phyloP scores from a whole-genome alignment of 1,139 yeast species.

The Debaryomyces coudertii region DNA sequence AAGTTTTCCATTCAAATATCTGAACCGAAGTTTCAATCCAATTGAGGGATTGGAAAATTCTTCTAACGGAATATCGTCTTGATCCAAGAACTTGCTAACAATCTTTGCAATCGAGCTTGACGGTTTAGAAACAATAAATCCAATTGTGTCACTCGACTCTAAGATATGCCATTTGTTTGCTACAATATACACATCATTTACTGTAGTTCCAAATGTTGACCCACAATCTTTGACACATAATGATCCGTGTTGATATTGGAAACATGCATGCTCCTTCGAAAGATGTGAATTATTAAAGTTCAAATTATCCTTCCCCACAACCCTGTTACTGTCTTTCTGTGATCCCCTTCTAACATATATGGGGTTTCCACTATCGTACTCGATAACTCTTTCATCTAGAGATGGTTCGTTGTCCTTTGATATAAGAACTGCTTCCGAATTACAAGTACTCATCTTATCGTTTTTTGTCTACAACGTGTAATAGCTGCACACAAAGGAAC shows the following conservation, averaged over 20 bases:
- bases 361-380: slow-evolving; percentile 20
- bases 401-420: neutral
- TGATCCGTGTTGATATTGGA: slow-evolving; percentile 16
- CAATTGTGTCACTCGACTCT: slow-evolving; percentile 29
- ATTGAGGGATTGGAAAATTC: slow-evolving; percentile 30
- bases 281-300: slow-evolving; percentile 36
- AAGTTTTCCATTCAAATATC: slow-evolving; percentile 15
- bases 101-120: slow-evolving; percentile 25
- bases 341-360: slow-evolving; percentile 33
- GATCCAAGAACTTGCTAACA: slow-evolving; percentile 15
- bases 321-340: slow-evolving; percentile 25
- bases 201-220: slow-evolving; percentile 47
- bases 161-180: slow-evolving; percentile 25
- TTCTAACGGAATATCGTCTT: slow-evolving; percentile 22
- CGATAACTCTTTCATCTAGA: slow-evolving; percentile 21
- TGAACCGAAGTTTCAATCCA: slow-evolving; percentile 28
- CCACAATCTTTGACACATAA: slow-evolving; percentile 33
- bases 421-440: neutral
- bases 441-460: slow-evolving; percentile 4
- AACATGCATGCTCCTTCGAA: slow-evolving; percentile 36
- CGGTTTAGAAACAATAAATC: slow-evolving; percentile 37
- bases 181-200: slow-evolving; percentile 30
- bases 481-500: neutral
- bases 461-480: neutral
- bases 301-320: slow-evolving; percentile 31